Conservation (phyloP, 352 stramenopile genomes). For the Globisporangium cylindrosporum region DNA sequence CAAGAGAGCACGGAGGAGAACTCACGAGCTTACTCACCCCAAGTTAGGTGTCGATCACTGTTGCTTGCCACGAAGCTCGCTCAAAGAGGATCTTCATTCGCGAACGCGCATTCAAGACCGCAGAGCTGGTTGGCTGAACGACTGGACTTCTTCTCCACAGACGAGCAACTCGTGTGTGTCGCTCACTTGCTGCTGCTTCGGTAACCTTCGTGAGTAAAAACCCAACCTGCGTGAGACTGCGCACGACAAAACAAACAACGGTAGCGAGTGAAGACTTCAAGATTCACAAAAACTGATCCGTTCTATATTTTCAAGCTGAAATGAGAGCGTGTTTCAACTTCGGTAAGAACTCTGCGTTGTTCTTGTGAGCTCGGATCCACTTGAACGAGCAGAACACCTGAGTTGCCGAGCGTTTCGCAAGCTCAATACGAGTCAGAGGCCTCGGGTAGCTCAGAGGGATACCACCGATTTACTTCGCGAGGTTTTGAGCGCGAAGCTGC, state of each 20-base stretch:
- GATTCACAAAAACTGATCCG: not conserved
- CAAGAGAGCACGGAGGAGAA: not conserved
- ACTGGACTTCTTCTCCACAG: not conserved
- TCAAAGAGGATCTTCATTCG: not conserved
- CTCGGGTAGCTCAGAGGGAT: not conserved
- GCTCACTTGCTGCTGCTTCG: not conserved
- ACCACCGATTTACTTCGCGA: slow-evolving; percentile 24
- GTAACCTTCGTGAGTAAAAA: not conserved
- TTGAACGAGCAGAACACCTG: not conserved
- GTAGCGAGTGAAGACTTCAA: not conserved
- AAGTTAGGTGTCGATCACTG: not conserved
- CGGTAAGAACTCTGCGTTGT: not conserved
- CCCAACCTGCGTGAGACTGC: not conserved
- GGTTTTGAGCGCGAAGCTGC: slow-evolving; percentile 37
- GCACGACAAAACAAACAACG: not conserved
- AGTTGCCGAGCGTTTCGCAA: not conserved
- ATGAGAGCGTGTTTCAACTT: not conserved
- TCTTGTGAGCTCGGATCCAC: not conserved
- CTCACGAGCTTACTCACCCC: not conserved
- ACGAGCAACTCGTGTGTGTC: not conserved
- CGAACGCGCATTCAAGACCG: not conserved
- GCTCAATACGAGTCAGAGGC: not conserved
- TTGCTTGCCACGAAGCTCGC: not conserved
- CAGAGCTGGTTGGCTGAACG: not conserved
- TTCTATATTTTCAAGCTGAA: not conserved